phyloP scores from a whole-genome alignment of 192 early-diverging fungal species.

The Umbelopsis sp. region DNA sequence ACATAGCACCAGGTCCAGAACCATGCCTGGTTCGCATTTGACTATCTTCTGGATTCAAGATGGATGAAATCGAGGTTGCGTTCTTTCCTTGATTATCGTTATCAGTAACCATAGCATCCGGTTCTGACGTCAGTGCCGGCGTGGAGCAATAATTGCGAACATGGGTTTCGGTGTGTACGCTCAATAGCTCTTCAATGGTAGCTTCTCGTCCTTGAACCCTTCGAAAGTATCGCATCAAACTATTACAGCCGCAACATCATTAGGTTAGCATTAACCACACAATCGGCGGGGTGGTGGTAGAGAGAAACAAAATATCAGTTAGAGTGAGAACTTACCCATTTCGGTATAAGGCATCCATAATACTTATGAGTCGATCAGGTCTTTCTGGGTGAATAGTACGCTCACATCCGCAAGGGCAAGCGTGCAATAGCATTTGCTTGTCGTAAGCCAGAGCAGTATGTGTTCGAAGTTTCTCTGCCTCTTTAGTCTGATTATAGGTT shows the following conservation, averaged over 20 bases:
- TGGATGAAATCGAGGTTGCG: background rate
- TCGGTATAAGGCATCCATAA: constrained; percentile 47
- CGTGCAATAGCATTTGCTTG: constrained; percentile 48
- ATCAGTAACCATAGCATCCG: constrained; percentile 15
- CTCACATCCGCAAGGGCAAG: constrained; percentile 50
- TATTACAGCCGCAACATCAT: background rate
- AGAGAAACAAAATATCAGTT: no score
- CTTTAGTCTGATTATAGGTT: constrained; percentile 46
- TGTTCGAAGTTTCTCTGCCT: constrained; percentile 37
- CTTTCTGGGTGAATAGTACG: constrained; percentile 52
- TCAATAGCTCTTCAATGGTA: constrained; percentile 45
- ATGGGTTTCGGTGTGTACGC: constrained; percentile 49
- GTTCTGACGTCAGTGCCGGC: background rate
- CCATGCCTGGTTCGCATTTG: constrained; percentile 3
- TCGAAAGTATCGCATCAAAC: constrained; percentile 49
- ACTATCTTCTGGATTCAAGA: constrained; percentile 2
- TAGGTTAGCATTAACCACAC: background rate
- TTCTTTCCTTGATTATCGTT: constrained; percentile 6
- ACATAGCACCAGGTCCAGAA: constrained; percentile 15
- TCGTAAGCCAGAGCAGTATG: constrained; percentile 53
- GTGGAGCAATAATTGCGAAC: constrained; percentile 52
- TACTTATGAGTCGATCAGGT: constrained; percentile 51
- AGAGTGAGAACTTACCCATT: constrained; percentile 28
- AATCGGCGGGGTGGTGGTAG: no score
- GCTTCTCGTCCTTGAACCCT: constrained; percentile 51